Evolutionary conservation across 106 monocot genomes (phyloP).

Genomic region (Gastrodia elata): DNA sequence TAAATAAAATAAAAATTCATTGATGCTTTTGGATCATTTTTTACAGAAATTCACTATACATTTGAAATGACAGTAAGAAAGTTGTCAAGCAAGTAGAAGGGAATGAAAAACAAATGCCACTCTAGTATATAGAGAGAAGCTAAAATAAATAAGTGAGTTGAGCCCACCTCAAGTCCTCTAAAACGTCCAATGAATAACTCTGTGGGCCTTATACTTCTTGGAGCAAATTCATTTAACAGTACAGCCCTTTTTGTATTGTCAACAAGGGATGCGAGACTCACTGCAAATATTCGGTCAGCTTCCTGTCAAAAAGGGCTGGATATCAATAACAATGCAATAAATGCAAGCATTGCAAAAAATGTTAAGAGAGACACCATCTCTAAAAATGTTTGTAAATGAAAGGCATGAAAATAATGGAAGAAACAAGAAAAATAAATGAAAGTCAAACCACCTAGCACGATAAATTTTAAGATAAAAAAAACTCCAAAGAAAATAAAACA

Average conservation of each 20-base stretch:
- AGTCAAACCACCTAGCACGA: background rate
- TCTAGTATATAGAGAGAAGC: background rate
- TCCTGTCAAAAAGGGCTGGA: constrained; percentile 32
- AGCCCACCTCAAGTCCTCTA: constrained; percentile 60
- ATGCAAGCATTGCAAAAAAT: background rate
- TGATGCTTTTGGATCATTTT: background rate
- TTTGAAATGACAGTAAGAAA: background rate
- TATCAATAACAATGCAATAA: background rate
- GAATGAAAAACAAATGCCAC: background rate
- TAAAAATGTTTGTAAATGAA: background rate
- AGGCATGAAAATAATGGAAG: background rate
- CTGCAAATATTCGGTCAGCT: constrained; percentile 49
- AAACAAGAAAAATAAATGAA: background rate
- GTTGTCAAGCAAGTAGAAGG: background rate
- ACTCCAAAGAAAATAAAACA: background rate
- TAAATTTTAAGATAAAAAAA: background rate
- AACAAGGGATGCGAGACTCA: constrained; percentile 44
- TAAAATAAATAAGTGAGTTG: background rate
- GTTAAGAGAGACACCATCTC: background rate
- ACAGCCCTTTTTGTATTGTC: constrained; percentile 36
- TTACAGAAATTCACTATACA: background rate
- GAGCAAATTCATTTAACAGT: constrained; percentile 42
- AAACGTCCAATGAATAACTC: constrained; percentile 57
- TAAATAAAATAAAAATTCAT: background rate
- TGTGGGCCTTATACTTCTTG: constrained; percentile 25